phyloP scores from a whole-genome alignment of 805 yeast species.

The Yamadazyma takamatsuzukensis region DNA sequence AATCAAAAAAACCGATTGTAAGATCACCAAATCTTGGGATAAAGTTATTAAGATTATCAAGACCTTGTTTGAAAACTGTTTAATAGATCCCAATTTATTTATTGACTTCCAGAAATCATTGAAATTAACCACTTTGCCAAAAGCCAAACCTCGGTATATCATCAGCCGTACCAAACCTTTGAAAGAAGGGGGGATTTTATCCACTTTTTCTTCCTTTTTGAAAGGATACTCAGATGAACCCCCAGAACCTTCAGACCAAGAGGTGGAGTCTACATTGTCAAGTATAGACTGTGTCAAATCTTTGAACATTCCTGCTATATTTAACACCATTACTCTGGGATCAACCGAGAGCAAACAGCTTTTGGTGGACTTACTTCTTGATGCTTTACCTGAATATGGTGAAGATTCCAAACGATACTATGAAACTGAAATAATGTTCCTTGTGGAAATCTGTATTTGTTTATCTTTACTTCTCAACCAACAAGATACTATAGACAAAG shows the following conservation, averaged over 20 bases:
- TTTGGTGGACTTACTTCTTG: slow-evolving; percentile 25
- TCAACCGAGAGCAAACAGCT: slow-evolving; percentile 30
- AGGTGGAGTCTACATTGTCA: slow-evolving; percentile 78
- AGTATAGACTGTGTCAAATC: slow-evolving; percentile 81
- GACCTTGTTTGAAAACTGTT: slow-evolving; percentile 66
- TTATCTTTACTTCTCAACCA: slow-evolving; percentile 30
- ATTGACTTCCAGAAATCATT: slow-evolving; percentile 59
- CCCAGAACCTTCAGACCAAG: slow-evolving; percentile 91
- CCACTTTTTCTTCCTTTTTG: slow-evolving; percentile 87
- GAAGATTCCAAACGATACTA: slow-evolving; percentile 35
- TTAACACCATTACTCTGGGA: slow-evolving; percentile 46
- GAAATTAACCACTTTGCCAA: slow-evolving; percentile 51
- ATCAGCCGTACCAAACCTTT: slow-evolving; percentile 61
- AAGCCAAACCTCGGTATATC: slow-evolving; percentile 63
- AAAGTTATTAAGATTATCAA: slow-evolving; percentile 56
- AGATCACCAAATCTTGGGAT: slow-evolving; percentile 57
- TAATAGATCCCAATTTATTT: slow-evolving; percentile 61
- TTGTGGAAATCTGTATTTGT: slow-evolving; percentile 42
- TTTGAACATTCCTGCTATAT: slow-evolving; percentile 55
- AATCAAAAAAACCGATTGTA: slow-evolving; percentile 52
- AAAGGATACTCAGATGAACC: slow-evolving; percentile 84
- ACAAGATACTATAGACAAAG: slow-evolving; percentile 15
- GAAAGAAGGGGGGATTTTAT: slow-evolving; percentile 75
- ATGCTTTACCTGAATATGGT: slow-evolving; percentile 22
- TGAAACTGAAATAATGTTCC: slow-evolving; percentile 46